These are phyloP conservation scores for Aspergillus saccharolyticus DNA, from an alignment of 495 filamentous ascomycete genomes.

Conservation along the genomic window DNA sequence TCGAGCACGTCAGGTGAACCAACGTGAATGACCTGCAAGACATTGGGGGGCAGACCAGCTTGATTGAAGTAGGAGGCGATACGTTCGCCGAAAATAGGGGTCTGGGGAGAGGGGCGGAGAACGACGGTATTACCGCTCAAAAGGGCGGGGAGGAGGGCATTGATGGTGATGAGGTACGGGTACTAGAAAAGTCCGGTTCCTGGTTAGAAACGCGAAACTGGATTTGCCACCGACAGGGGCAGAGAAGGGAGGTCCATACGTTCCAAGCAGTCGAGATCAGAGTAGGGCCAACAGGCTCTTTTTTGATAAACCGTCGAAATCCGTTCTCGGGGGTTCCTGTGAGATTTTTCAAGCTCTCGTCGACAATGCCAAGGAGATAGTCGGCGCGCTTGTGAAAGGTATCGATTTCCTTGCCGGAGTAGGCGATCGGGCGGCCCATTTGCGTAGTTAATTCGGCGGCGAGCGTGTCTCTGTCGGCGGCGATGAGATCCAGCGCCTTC, in stretches of 20 bases:
- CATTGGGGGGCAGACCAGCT: constrained; percentile 73
- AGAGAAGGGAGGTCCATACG: constrained; percentile 44
- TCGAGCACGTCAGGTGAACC: constrained; percentile 71
- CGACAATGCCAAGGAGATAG: constrained; percentile 76
- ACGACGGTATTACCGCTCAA: constrained; percentile 86
- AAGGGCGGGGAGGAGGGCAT: constrained; percentile 82
- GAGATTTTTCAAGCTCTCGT: constrained; percentile 56
- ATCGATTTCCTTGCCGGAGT: constrained; percentile 72
- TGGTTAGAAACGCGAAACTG: constrained; percentile 2
- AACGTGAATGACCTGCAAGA: constrained; percentile 84
- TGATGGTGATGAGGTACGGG: constrained; percentile 88
- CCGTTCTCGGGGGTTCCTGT: constrained; percentile 78
- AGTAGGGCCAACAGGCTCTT: constrained; percentile 77
- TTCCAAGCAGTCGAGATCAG: constrained; percentile 94
- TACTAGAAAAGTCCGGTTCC: constrained; percentile 51
- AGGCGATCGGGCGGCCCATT: constrained; percentile 91
- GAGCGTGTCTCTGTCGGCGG: constrained; percentile 66
- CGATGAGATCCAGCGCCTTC: constrained; percentile 67
- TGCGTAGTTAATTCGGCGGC: constrained; percentile 80
- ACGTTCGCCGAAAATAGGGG: constrained; percentile 80
- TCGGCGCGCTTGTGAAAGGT: constrained; percentile 80
- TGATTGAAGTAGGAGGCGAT: constrained; percentile 70
- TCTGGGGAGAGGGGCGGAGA: constrained; percentile 89
- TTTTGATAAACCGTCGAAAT: constrained; percentile 83
- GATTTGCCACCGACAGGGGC: neutral